These are phyloP conservation scores for Dictyostelium brefeldianum DNA, from an alignment of 78 protist species.

Conservation along the genomic window DNA sequence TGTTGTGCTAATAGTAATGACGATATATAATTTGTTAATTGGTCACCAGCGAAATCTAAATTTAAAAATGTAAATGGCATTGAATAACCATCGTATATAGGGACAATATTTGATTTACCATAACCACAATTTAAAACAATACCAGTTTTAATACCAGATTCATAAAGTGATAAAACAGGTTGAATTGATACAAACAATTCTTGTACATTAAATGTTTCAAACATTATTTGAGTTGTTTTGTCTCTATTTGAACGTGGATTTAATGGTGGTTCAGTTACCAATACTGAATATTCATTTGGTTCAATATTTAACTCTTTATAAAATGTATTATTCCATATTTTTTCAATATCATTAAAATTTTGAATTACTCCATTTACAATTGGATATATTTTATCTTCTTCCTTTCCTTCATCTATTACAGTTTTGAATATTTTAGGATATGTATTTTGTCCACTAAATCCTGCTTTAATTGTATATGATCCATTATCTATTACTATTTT, in stretches of 20 bases:
- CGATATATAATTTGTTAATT: constrained; percentile 92
- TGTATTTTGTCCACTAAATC: neutral
- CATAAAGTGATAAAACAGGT: constrained; percentile 10
- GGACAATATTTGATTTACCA: constrained; percentile 22
- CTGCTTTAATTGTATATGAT: neutral
- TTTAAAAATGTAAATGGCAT: constrained; percentile 93
- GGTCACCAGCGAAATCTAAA: constrained; percentile 95
- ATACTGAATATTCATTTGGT: constrained; percentile 60
- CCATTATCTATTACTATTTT: neutral
- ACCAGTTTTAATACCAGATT: neutral
- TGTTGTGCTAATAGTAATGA: too few species aligned
- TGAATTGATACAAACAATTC: constrained; percentile 84
- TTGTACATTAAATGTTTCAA: neutral
- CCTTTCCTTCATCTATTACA: neutral
- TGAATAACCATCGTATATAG: constrained; percentile 60
- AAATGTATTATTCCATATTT: constrained; percentile 91
- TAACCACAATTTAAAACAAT: neutral
- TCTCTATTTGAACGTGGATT: constrained; percentile 86
- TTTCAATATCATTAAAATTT: constrained; percentile 92
- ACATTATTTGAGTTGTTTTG: neutral
- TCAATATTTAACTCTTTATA: neutral
- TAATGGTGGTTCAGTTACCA: constrained; percentile 79
- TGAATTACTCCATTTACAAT: constrained; percentile 87
- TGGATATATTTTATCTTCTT: constrained; percentile 65
- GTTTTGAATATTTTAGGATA: neutral